These are phyloP conservation scores for Secale cereale DNA, from an alignment of 176 grass and related monocot genomes.

Conservation along the genomic window DNA sequence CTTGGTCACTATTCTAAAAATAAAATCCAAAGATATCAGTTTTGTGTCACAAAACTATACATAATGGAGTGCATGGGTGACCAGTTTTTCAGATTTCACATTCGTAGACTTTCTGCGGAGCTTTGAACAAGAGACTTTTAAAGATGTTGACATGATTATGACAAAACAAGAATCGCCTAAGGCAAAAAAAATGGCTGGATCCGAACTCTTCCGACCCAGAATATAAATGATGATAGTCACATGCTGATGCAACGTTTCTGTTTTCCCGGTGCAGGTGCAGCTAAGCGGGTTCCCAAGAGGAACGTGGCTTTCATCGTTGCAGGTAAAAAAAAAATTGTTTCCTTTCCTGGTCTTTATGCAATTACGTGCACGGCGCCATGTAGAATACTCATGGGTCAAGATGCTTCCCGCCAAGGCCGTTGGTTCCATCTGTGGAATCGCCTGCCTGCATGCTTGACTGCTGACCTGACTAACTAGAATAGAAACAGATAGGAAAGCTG, in stretches of 20 bases:
- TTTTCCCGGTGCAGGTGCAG: conserved; percentile 14
- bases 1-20: no score
- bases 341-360: neutral
- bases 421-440: neutral
- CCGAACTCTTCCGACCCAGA: neutral
- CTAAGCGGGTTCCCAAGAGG: neutral
- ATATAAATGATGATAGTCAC: neutral
- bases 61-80: neutral
- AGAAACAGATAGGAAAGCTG: neutral
- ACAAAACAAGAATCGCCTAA: neutral
- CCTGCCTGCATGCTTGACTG: neutral
- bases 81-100: neutral
- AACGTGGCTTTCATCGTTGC: conserved; percentile 16
- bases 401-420: neutral
- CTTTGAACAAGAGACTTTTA: neutral
- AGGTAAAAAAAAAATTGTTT: conserved; percentile 56
- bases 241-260: neutral
- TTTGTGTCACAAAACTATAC: neutral
- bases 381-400: neutral
- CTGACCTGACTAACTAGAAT: neutral
- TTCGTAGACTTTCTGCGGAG: neutral
- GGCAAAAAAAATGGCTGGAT: neutral
- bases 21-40: neutral
- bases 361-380: neutral
- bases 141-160: neutral